These are phyloP conservation scores for Gossypium sturtianum DNA, from an alignment of 345 rosid genomes.

Conservation along the genomic window DNA sequence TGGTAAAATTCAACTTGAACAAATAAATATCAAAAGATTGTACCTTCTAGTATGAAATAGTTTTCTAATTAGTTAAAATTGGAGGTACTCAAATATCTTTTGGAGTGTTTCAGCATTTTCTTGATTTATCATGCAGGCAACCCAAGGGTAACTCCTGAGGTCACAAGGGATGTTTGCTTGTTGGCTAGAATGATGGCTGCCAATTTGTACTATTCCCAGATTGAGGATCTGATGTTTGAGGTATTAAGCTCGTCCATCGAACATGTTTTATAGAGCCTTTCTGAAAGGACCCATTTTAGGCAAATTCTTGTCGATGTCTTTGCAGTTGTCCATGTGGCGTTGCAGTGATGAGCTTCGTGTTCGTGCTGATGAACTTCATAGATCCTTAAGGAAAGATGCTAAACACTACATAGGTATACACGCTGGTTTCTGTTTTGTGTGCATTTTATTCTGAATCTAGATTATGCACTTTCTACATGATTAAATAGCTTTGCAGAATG, in stretches of 20 bases:
- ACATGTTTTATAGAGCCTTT: not conserved
- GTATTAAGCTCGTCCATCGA: constrained; percentile 22
- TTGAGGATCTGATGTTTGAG: constrained; percentile 98
- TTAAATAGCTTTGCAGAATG: not conserved
- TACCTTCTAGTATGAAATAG: too few relatives aligned
- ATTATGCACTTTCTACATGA: not conserved
- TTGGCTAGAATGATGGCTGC: constrained; percentile 99
- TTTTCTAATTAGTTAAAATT: not conserved
- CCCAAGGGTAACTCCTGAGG: constrained; percentile 98
- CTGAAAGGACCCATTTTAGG: not conserved
- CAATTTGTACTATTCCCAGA: constrained; percentile 81
- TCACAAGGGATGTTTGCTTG: constrained; percentile 96
- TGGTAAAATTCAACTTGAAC: constrained; percentile 42
- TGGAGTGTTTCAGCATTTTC: not conserved
- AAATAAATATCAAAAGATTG: not conserved
- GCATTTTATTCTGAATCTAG: not conserved
- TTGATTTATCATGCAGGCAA: constrained; percentile 49
- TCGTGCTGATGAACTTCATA: constrained; percentile 65
- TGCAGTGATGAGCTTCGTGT: constrained; percentile 89
- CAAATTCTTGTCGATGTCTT: constrained; percentile 1
- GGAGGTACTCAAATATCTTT: not conserved
- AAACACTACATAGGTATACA: constrained; percentile 90
- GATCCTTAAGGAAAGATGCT: constrained; percentile 73
- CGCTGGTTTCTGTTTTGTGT: not conserved
- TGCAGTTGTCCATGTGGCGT: constrained; percentile 99